phyloP scores from a whole-genome alignment of 768 basidiomycete genomes.

The Lactarius pseudohatsudake region DNA sequence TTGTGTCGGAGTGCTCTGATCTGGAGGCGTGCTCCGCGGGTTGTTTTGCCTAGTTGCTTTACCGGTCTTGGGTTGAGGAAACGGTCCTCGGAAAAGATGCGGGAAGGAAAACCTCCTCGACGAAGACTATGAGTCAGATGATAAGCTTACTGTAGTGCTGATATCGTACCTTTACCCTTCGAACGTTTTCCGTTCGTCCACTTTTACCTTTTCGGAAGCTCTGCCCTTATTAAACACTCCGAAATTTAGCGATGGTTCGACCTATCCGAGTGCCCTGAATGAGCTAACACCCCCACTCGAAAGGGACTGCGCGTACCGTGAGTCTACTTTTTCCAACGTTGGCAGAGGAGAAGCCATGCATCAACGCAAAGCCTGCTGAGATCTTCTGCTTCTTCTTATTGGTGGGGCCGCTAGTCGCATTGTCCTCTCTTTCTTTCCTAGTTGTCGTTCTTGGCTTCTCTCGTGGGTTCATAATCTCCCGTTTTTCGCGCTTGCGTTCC shows the following conservation, averaged over 20 bases:
- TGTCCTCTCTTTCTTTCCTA: constrained; percentile 29
- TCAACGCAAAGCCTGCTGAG: constrained; percentile 55
- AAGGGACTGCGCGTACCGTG: constrained; percentile 45
- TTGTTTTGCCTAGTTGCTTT: constrained; percentile 7
- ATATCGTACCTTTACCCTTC: constrained; percentile 34
- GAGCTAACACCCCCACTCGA: neutral
- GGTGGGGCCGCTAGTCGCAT: constrained; percentile 27
- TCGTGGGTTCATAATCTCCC: constrained; percentile 23
- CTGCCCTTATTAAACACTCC: constrained; percentile 70
- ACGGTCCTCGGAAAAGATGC: constrained; percentile 32
- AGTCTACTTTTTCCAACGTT: constrained; percentile 62
- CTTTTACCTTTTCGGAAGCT: constrained; percentile 48
- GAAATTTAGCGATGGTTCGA: constrained; percentile 43
- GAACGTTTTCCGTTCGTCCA: constrained; percentile 30
- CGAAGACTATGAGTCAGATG: constrained; percentile 4
- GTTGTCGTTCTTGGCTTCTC: constrained; percentile 13
- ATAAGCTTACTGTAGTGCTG: neutral
- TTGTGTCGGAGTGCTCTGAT: neutral
- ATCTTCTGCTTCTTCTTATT: constrained; percentile 37
- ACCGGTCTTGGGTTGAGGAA: constrained; percentile 29
- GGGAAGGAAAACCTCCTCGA: constrained; percentile 18
- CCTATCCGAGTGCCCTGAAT: constrained; percentile 34
- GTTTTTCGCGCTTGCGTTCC: constrained; percentile 52
- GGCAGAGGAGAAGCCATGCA: constrained; percentile 65
- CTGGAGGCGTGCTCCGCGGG: neutral